Conservation (phyloP, 768 basidiomycete species). For the Lactifluus pinguis region DNA sequence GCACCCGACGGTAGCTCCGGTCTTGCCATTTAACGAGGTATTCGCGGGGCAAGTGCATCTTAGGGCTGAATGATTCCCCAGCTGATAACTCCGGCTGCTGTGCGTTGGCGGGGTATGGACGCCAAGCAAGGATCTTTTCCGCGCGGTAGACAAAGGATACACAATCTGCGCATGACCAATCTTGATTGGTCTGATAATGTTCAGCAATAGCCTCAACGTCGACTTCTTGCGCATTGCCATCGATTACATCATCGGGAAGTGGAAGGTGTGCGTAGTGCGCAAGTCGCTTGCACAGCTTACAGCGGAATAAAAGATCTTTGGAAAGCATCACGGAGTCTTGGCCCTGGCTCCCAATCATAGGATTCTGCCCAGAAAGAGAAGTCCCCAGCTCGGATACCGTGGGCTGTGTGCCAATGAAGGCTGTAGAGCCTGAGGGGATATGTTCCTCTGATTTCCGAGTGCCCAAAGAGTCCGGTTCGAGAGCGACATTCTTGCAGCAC, state of each 20-base stretch:
- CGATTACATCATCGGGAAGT: conserved; percentile 32
- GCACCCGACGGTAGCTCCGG: conserved; percentile 65
- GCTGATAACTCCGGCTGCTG: conserved; percentile 38
- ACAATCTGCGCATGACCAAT: conserved; percentile 76
- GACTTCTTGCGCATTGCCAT: conserved; percentile 24
- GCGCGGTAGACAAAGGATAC: conserved; percentile 56
- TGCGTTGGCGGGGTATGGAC: conserved; percentile 64
- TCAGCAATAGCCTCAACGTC: conserved; percentile 38
- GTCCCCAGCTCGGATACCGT: background rate
- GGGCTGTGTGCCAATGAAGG: background rate
- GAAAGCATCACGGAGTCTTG: background rate
- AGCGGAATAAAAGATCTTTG: conserved; percentile 64
- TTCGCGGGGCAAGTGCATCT: conserved; percentile 65
- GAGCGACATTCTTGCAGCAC: conserved; percentile 52
- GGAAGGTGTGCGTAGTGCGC: conserved; percentile 76
- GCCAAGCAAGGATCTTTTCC: conserved; percentile 89
- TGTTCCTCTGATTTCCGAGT: background rate
- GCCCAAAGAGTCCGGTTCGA: conserved; percentile 35
- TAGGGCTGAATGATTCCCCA: conserved; percentile 42
- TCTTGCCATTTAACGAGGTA: conserved; percentile 88
- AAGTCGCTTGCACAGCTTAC: conserved; percentile 72
- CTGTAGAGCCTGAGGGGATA: background rate
- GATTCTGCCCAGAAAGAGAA: background rate
- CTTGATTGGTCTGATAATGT: conserved; percentile 46
- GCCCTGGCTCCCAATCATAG: background rate